A percentile compares a stretch with the other conserved stretches of the same genome.
Conservation (phyloP, 768 basidiomycete genomes). For the Leucocoprinus leucothites region DNA sequence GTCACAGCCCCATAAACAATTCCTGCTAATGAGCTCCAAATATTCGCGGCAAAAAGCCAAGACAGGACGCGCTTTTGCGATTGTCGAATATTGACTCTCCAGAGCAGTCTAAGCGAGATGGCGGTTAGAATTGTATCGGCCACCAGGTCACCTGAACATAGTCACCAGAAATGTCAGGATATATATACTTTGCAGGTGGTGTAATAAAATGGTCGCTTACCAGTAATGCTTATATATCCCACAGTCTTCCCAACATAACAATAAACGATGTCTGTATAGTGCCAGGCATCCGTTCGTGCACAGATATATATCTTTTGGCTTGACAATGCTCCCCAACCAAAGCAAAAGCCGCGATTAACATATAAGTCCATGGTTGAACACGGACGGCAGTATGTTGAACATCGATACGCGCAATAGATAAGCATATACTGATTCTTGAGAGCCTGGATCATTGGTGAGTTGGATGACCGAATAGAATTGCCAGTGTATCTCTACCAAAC, state of each 20-base stretch:
- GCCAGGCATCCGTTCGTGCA: not conserved
- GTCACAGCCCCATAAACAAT: constrained; percentile 1
- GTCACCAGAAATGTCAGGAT: no score
- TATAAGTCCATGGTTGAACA: not conserved
- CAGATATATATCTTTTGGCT: constrained; percentile 5
- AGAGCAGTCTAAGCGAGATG: constrained; percentile 3
- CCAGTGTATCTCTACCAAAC: not conserved
- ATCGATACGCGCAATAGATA: constrained; percentile 5
- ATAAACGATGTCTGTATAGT: not conserved
- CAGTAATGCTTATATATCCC: constrained; percentile 3
- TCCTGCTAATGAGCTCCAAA: constrained; percentile 1
- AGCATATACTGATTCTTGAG: constrained; percentile 7
- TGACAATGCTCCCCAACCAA: not conserved
- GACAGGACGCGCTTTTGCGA: constrained; percentile 3
- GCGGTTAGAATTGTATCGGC: constrained; percentile 4
- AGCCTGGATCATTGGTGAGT: not conserved
- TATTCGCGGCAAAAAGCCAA: constrained; percentile 2
- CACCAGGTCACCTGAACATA: not conserved
- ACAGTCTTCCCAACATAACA: not conserved
- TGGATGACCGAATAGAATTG: no score
- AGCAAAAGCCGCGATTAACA: not conserved
- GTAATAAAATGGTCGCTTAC: not conserved
- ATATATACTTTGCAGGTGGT: not conserved
- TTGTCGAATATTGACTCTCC: constrained; percentile 5
- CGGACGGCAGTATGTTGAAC: not conserved